phyloP scores from a whole-genome alignment of 2,329 filamentous ascomycete species.

The Pezicula rhizophila region DNA sequence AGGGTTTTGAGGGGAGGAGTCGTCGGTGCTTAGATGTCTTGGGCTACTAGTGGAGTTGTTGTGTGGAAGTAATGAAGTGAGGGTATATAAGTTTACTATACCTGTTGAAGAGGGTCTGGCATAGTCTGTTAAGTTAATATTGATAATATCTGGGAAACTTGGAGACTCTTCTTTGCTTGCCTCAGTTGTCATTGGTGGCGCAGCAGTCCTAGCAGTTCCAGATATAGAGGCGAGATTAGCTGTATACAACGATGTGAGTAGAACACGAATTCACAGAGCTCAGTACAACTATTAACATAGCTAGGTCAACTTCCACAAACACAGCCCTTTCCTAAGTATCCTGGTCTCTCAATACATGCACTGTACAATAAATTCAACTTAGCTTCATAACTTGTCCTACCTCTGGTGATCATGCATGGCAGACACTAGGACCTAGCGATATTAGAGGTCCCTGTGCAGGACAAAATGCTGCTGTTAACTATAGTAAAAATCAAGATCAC shows the following conservation, averaged over 20 bases:
- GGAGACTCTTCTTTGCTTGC: too few relatives aligned
- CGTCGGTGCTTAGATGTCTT: too few relatives aligned
- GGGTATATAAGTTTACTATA: too few relatives aligned
- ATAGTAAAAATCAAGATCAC: constrained; percentile 8
- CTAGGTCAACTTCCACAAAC: background rate
- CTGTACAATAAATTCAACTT: constrained; percentile 12
- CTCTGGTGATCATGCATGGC: constrained; percentile 8
- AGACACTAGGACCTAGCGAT: constrained; percentile 10
- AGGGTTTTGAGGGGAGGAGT: too few relatives aligned
- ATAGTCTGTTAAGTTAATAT: too few relatives aligned
- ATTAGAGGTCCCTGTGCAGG: constrained; percentile 23
- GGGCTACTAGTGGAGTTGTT: too few relatives aligned
- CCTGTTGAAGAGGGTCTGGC: too few relatives aligned
- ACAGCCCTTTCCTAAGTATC: constrained; percentile 10
- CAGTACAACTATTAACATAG: background rate
- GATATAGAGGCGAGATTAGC: background rate
- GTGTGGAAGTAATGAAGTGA: too few relatives aligned
- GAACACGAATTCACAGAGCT: background rate
- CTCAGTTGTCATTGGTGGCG: too few relatives aligned
- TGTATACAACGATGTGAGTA: background rate
- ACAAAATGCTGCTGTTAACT: constrained; percentile 21
- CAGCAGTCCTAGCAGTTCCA: background rate
- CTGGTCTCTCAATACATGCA: constrained; percentile 7
- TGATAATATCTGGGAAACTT: too few relatives aligned
- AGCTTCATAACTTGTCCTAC: constrained; percentile 11